Evolutionary conservation across 2,329 filamentous ascomycete species (phyloP).

Genomic region (Eutypa lata): DNA sequence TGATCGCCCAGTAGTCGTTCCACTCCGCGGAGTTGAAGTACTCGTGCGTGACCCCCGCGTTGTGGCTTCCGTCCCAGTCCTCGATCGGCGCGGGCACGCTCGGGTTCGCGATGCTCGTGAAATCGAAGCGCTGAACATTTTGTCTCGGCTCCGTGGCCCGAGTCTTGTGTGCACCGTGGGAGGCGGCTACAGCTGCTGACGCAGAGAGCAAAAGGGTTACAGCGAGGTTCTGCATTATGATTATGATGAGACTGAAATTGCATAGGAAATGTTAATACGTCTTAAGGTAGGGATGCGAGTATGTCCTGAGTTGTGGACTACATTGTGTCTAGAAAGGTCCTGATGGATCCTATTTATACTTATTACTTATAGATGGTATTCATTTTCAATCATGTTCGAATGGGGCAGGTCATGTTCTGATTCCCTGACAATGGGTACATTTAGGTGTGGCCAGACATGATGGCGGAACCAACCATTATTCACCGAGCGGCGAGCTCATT

Average conservation of each 20-base stretch:
- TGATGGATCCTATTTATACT: no score
- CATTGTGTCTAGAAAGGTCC: no score
- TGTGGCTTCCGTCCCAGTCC: constrained; percentile 21
- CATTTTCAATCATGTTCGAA: no score
- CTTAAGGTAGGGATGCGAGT: no score
- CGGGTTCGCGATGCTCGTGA: constrained; percentile 39
- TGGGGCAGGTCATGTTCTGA: no score
- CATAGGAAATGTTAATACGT: background rate
- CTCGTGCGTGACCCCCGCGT: constrained; percentile 23
- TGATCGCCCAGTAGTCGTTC: constrained; percentile 28
- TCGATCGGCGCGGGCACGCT: constrained; percentile 24
- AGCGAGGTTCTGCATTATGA: background rate
- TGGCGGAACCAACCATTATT: no score
- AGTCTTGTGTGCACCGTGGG: background rate
- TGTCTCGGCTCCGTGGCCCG: constrained; percentile 22
- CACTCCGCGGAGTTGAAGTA: constrained; percentile 29
- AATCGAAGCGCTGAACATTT: constrained; percentile 44
- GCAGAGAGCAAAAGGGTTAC: background rate
- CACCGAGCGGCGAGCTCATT: no score
- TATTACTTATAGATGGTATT: no score
- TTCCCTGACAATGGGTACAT: no score
- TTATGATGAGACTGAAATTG: background rate
- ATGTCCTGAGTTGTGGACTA: no score
- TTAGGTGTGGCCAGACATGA: no score
- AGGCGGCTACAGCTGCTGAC: background rate